Base-by-base conservation (phyloP, 495 filamentous ascomycete species). In the Barbatosphaeria neglecta region DNA sequence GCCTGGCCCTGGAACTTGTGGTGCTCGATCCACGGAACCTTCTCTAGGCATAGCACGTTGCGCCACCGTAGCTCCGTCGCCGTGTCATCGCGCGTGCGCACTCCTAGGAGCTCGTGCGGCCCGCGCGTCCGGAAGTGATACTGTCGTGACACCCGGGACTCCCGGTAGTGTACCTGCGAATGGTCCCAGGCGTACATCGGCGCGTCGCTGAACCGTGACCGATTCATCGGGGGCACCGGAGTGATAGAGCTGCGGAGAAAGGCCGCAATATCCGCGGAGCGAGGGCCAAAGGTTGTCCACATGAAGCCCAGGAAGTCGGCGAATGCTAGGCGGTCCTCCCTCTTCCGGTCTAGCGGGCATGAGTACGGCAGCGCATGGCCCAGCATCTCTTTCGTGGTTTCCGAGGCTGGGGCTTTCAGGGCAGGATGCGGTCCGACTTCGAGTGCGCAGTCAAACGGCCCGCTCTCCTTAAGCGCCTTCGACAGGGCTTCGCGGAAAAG, bases 341-440 rank as follows among this genome's bases (percentile, higher is more conserved):
- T 46, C 0, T 59, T 63, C 4, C 72, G 65, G 17, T 47, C 51
- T 6, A 77, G 55, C 1, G 64, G 46, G 1, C 68, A 66, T 0
- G 52, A 47, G 43, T 78, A 77, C 0, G 67, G 65, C 6, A 72
- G 27, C 4, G 42, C 11, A 0, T 52, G 39, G 2, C 43, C 49
- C 0, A 54, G 22, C 16, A 41, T 53, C 6, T 58, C 57, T 46
- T 67, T 53, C 6, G 73, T 62, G 1, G 55, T 75, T 45, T 74
- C 57, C 6, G 52, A 50, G 2, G 62, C 61, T 7, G 77, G 73
- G 0, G 69, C 66, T 42, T 66, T 73, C 2, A 82, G 60, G 13
- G 70, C 64, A 4, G 74, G 65, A 45, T 81, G 78, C 0, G 79
- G 78, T 1, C 78, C 78, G 37, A 82, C 45, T 45, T 83, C 79